Evolutionary conservation across 2,329 filamentous ascomycete species (phyloP), one percentile per base, ranked within the genome.

Genomic region (Graphiopsis chlorocephala): DNA sequence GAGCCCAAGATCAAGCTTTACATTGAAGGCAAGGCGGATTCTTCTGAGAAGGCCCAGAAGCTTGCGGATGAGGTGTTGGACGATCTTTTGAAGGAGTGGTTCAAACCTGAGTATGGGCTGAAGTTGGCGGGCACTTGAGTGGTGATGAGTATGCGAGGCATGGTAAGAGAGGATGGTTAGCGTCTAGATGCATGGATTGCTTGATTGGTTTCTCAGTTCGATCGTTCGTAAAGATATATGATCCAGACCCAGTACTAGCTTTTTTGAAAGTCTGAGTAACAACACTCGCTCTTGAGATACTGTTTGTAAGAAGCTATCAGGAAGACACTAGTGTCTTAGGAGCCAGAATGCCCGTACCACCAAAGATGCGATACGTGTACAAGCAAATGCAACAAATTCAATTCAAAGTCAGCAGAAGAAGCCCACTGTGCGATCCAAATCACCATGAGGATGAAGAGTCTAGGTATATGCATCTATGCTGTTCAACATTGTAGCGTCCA

Each of bases 1-100:
- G 87, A 89, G 74, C 87, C 87, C 0, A 89, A 89, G 78, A 87
- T 89, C 67, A 89, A 89, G 73, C 69, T 85, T 53, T 85, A 85
- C 68, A 82, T 85, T 60, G 83, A 85, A 67, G 81, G 79, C 50
- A 79, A 76, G 60, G 80, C 76, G 2, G 72, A 72, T 50, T 79
- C 74, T 12, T 75, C 76, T 15, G 76, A 76, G 23, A 75, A 75
- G 59, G 83, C 82, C 14, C 81, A 79, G 66, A 67, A 63, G 15
- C 75, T 76, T 11, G 83, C 83, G 5, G 72, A 81, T 25, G 78
- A 78, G 48, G 81, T 84, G n/a, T 69, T 81, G 58, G 68, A 74
- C 17, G 78, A 81, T 73, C 68, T 85, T 64, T 67, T 83, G 66
- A 72, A 64, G 42, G 82, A 84, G 67, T 85, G 83, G 83, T 84